These are phyloP conservation scores for Saccharomyces hybrid DNA, from an alignment of 1,139 yeast species.

Conservation along the genomic window DNA sequence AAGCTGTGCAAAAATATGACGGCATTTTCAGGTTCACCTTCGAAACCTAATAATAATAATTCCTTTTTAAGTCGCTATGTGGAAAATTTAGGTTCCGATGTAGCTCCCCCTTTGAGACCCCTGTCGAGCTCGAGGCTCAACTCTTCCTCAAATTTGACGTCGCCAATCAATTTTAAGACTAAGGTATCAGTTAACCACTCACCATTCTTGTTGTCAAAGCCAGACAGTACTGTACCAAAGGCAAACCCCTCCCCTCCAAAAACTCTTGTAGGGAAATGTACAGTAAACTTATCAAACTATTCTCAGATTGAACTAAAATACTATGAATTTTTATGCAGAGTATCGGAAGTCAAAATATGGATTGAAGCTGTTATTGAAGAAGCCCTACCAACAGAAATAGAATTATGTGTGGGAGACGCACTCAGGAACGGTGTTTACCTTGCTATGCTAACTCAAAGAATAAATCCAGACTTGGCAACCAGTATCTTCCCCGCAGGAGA, in stretches of 20 bases:
- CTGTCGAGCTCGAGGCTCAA: constrained; percentile 21
- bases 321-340: constrained; percentile 82
- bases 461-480: constrained; percentile 59
- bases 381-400: constrained; percentile 44
- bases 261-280: constrained; percentile 2
- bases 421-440: constrained; percentile 77
- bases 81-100: constrained; percentile 15
- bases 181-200: not conserved
- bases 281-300: not conserved
- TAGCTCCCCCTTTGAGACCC: constrained; percentile 12
- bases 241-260: not conserved
- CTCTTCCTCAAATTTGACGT: constrained; percentile 6
- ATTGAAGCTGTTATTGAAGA: constrained; percentile 52
- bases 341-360: constrained; percentile 79
- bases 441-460: constrained; percentile 67
- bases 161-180: not conserved
- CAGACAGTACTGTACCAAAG: not conserved
- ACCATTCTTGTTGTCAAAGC: not conserved
- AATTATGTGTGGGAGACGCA: constrained; percentile 46
- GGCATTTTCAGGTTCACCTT: constrained; percentile 12
- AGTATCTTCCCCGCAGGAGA: constrained; percentile 45
- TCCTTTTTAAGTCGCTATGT: constrained; percentile 25
- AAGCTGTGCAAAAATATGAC: constrained; percentile 7
- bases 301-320: constrained; percentile 32
- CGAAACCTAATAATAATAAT: constrained; percentile 9